phyloP scores from a whole-genome alignment of 176 grass and related monocot genomes.

The Raddia distichophylla region DNA sequence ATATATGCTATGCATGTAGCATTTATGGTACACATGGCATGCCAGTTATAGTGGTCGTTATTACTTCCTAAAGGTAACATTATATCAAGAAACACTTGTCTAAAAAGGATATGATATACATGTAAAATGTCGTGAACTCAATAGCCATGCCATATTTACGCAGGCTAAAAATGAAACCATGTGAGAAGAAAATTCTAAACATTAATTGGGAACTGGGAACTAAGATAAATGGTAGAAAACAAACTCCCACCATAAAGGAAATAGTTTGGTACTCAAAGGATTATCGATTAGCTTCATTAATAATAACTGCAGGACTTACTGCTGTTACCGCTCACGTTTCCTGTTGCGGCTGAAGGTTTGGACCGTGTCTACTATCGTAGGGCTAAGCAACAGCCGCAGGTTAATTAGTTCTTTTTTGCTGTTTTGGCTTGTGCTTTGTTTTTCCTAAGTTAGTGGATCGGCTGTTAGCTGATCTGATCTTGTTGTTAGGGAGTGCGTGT shows the following conservation, averaged over 20 bases:
- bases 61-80: background rate
- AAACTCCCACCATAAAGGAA: slow-evolving; percentile 6
- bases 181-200: background rate
- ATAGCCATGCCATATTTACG: background rate
- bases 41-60: background rate
- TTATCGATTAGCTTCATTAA: slow-evolving; percentile 20
- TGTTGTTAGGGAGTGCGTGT: too few species aligned
- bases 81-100: background rate
- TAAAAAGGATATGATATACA: background rate
- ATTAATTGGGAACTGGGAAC: background rate
- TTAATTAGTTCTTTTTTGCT: too few species aligned
- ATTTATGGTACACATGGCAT: background rate
- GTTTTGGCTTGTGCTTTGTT: too few species aligned
- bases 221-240: slow-evolving; percentile 7
- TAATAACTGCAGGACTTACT: slow-evolving; percentile 26
- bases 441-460: too few species aligned
- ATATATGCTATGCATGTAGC: background rate
- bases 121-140: background rate
- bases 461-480: too few species aligned
- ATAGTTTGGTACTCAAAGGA: background rate
- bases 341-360: too few species aligned
- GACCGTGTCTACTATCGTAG: too few species aligned
- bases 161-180: background rate
- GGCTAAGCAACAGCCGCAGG: too few species aligned
- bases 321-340: slow-evolving; percentile 8